Evolutionary conservation across 352 stramenopile species (phyloP).

Genomic region (Phytophthora fragariaefolia): DNA sequence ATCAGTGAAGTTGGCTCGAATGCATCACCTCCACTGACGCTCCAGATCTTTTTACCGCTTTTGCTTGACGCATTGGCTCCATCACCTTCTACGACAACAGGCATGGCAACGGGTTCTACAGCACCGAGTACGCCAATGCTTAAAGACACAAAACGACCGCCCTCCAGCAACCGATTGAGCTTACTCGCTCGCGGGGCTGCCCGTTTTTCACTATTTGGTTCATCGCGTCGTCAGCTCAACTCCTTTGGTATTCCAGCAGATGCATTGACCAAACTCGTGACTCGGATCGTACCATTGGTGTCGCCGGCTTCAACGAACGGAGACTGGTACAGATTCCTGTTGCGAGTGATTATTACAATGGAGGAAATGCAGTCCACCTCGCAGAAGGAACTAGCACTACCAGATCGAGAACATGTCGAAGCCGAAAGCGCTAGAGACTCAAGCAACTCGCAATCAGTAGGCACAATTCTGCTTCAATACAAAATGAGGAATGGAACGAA

Average conservation of each 20-base stretch:
- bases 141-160: conserved; percentile 12
- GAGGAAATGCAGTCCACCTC: conserved; percentile 16
- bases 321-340: conserved; percentile 41
- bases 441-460: conserved; percentile 6
- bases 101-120: background rate
- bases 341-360: conserved; percentile 22
- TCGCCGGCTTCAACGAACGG: conserved; percentile 5
- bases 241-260: conserved; percentile 13
- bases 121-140: background rate
- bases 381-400: background rate
- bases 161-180: conserved; percentile 11
- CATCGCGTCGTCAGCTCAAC: conserved; percentile 11
- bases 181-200: conserved; percentile 9
- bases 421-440: background rate
- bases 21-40: conserved; percentile 28
- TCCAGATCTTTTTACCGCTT: conserved; percentile 46
- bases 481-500: conserved; percentile 14
- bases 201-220: conserved; percentile 5
- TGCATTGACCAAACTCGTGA: conserved; percentile 20
- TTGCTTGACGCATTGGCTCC: conserved; percentile 23
- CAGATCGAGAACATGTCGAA: background rate
- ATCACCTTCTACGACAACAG: background rate
- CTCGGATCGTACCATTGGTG: conserved; percentile 28
- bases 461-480: conserved; percentile 31
- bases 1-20: background rate